phyloP scores from a whole-genome alignment of 495 filamentous ascomycete genomes.

The Lophiostoma macrostomum region DNA sequence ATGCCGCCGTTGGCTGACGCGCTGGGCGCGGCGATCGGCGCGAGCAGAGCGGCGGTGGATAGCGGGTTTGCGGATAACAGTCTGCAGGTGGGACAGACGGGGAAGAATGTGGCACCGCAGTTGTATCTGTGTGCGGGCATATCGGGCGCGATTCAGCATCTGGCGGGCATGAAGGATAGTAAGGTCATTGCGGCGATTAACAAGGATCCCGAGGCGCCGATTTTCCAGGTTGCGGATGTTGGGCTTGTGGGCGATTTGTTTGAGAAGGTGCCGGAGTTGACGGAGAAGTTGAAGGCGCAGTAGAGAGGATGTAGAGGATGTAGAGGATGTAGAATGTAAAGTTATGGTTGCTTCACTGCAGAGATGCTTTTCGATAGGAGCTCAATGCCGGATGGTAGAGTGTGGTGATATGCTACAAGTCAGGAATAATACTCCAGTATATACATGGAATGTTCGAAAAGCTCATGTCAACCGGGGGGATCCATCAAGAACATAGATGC shows the following conservation, averaged over 20 bases:
- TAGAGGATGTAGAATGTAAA: too few relatives aligned
- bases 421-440: too few relatives aligned
- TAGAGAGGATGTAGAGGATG: too few relatives aligned
- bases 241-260: slow-evolving; percentile 94
- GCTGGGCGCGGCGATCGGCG: slow-evolving; percentile 89
- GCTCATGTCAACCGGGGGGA: too few relatives aligned
- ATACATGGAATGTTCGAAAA: too few relatives aligned
- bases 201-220: slow-evolving; percentile 94
- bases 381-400: too few relatives aligned
- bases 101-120: slow-evolving; percentile 96
- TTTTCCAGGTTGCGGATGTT: slow-evolving; percentile 97
- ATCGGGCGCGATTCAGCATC: slow-evolving; percentile 94
- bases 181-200: slow-evolving; percentile 99
- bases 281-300: slow-evolving; percentile 75
- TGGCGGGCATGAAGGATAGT: slow-evolving; percentile 99
- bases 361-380: too few relatives aligned
- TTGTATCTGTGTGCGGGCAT: slow-evolving; percentile 95
- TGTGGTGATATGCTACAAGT: too few relatives aligned
- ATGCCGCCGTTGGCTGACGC: slow-evolving; percentile 90
- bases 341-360: too few relatives aligned
- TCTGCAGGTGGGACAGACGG: slow-evolving; percentile 95
- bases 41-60: slow-evolving; percentile 91
- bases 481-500: too few relatives aligned
- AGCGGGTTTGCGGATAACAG: slow-evolving; percentile 99
- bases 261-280: slow-evolving; percentile 91